Evolutionary conservation across 352 stramenopile species (phyloP), one percentile per base, ranked within the genome.

Genomic region (Pythium phragmiticola): DNA sequence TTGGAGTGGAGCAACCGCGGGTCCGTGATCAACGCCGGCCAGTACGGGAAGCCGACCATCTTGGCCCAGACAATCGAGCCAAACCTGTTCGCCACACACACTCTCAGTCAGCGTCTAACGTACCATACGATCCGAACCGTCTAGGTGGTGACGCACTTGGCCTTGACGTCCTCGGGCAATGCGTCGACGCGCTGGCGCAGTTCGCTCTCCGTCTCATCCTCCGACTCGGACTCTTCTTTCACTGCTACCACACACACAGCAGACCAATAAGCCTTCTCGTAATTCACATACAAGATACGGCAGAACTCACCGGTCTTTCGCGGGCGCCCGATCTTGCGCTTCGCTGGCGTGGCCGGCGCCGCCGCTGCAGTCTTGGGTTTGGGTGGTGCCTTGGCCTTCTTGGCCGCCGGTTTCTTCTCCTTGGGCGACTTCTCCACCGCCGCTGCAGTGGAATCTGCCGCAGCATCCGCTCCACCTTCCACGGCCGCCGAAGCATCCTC

Each of bases 11-110:
- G 48, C 28, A 77, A 63, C 0, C 76, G 69, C 19, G 84, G 86
- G 51, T 92, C 80, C 19, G 75, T 81, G 57, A 94, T 88, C 46
- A 93, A 68, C 28, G 73, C 82, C 21, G 86, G 86, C 86, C 86
- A 94, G 70, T 87, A 94, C 41, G 86, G 86, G 54, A 85, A 94
- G 4, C 86, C 77, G 8, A 70, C 73, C 83, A 94, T 94, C 56
- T 87, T 89, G n/a, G 76, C 82, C 86, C 86, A 94, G 50, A 86
- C 80, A 47, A 94, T 85, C 56, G 80, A 63, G 49, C 86, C 86
- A 67, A 88, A 94, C 54, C 80, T 87, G 41, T 52, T 30, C 47
- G 4, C 47, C 30, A 46, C 53, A 33, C 6, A 28, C 49, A 14
- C 34, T 41, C 11, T 7, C 46, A 50, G 23, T 50, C 4, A 56